Evolutionary conservation across 805 yeast genomes (phyloP).

Genomic region (Zygotorulaspora florentina): DNA sequence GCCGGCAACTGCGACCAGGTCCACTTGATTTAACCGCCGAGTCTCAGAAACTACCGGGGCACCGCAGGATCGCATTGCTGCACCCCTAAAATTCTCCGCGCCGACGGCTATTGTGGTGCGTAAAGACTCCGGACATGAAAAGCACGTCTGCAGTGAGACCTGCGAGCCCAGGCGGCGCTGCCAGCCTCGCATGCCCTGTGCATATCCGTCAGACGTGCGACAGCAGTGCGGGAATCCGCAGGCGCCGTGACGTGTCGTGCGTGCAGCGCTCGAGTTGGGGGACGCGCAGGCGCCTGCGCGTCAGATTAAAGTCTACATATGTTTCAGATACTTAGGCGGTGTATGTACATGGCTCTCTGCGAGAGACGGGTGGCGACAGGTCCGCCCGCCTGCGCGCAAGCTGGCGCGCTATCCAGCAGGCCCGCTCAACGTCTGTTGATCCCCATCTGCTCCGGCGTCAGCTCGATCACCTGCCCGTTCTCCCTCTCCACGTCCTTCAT

Average conservation of each 20-base stretch:
- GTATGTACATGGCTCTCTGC: too few relatives aligned
- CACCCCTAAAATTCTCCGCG: too few relatives aligned
- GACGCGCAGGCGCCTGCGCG: too few relatives aligned
- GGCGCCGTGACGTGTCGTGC: not conserved
- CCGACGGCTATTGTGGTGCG: too few relatives aligned
- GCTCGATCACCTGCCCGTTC: constrained; percentile 11
- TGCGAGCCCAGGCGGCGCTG: not conserved
- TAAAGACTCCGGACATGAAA: too few relatives aligned
- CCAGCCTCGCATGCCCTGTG: not conserved
- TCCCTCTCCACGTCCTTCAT: constrained; percentile 63
- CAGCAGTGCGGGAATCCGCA: too few relatives aligned
- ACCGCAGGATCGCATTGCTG: not conserved
- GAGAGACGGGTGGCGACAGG: too few relatives aligned
- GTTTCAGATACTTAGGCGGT: too few relatives aligned
- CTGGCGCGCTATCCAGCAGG: constrained; percentile 1
- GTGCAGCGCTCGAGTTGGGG: too few relatives aligned
- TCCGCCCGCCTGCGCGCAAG: too few relatives aligned
- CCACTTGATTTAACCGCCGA: not conserved
- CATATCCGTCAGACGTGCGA: too few relatives aligned
- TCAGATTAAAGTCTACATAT: not conserved
- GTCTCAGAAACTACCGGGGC: not conserved
- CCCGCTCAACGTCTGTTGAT: not conserved
- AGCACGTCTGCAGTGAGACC: not conserved
- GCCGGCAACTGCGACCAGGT: too few relatives aligned
- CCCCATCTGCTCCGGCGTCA: constrained; percentile 11